Evolutionary conservation across 148 eudicot species (phyloP).

Genomic region (Arctostaphylos glauca): DNA sequence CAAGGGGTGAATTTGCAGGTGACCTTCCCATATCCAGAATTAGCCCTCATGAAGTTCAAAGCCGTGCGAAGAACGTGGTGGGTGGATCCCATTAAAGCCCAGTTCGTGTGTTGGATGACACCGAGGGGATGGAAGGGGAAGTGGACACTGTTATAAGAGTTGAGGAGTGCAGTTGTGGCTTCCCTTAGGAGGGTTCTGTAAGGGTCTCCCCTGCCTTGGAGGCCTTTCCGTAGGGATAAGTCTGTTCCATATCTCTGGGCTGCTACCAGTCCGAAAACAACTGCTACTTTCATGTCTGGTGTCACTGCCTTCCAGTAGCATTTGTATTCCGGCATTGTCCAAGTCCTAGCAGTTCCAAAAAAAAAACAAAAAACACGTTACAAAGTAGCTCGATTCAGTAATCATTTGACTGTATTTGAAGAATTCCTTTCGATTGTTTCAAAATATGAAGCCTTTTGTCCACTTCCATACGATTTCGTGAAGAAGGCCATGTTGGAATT

Average conservation of each 20-base stretch:
- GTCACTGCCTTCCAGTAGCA: conserved; percentile 74
- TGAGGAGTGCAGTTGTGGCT: conserved; percentile 70
- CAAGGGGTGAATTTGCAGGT: conserved; percentile 66
- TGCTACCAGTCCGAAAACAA: conserved; percentile 67
- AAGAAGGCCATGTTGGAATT: no score
- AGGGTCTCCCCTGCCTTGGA: conserved; percentile 74
- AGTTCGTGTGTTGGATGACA: conserved; percentile 46
- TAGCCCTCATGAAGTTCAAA: conserved; percentile 68
- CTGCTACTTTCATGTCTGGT: conserved; percentile 64
- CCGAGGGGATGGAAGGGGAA: conserved; percentile 58
- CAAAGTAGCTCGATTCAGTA: no score
- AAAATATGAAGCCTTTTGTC: neutral
- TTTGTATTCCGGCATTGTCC: conserved; percentile 71
- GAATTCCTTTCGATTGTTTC: neutral
- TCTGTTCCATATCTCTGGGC: conserved; percentile 58
- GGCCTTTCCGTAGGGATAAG: conserved; percentile 42
- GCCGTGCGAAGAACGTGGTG: conserved; percentile 60
- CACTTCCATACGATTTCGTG: neutral
- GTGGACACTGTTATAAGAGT: conserved; percentile 62
- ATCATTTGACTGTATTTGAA: neutral
- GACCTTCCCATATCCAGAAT: conserved; percentile 48
- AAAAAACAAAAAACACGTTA: neutral
- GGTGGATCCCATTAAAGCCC: conserved; percentile 53
- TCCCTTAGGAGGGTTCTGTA: conserved; percentile 82
- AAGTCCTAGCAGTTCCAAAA: conserved; percentile 38